phyloP scores from a whole-genome alignment of 2,329 filamentous ascomycete genomes.

The Coniochaeta sp. region DNA sequence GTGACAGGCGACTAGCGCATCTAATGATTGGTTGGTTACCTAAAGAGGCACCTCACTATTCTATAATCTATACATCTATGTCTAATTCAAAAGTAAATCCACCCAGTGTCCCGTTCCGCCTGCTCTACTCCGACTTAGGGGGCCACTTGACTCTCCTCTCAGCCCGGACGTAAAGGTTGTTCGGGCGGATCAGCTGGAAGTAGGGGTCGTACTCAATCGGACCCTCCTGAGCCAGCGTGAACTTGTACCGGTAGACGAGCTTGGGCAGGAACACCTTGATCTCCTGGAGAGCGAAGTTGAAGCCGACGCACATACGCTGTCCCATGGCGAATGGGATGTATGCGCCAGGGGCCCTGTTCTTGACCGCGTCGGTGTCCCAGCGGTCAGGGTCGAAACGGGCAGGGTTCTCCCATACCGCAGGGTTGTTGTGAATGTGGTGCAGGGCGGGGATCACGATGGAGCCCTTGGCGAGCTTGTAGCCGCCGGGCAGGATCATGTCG shows the following conservation, averaged over 20 bases:
- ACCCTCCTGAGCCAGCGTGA: conserved; percentile 39
- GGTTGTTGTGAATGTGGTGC: conserved; percentile 46
- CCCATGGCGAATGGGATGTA: conserved; percentile 55
- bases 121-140: neutral
- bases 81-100: too few relatives aligned
- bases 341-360: conserved; percentile 39
- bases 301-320: conserved; percentile 52
- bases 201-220: conserved; percentile 51
- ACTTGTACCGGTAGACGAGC: conserved; percentile 52
- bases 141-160: conserved; percentile 37
- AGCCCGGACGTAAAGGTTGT: conserved; percentile 45
- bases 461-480: conserved; percentile 46
- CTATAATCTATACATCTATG: too few relatives aligned
- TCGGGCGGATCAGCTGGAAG: conserved; percentile 50
- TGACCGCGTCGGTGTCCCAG: conserved; percentile 48
- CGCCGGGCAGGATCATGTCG: conserved; percentile 51
- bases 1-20: too few relatives aligned
- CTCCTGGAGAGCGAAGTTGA: conserved; percentile 57
- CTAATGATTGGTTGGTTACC: too few relatives aligned
- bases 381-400: conserved; percentile 50
- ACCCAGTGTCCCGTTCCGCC: too few relatives aligned
- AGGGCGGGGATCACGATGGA: conserved; percentile 45
- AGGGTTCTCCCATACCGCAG: conserved; percentile 50
- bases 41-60: too few relatives aligned
- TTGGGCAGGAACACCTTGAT: conserved; percentile 52